Percentiles rank a stretch among this genome's conserved stretches.
These are phyloP conservation scores for Iberis pinnata DNA, from an alignment of 345 rosid genomes.

Conservation along the genomic window DNA sequence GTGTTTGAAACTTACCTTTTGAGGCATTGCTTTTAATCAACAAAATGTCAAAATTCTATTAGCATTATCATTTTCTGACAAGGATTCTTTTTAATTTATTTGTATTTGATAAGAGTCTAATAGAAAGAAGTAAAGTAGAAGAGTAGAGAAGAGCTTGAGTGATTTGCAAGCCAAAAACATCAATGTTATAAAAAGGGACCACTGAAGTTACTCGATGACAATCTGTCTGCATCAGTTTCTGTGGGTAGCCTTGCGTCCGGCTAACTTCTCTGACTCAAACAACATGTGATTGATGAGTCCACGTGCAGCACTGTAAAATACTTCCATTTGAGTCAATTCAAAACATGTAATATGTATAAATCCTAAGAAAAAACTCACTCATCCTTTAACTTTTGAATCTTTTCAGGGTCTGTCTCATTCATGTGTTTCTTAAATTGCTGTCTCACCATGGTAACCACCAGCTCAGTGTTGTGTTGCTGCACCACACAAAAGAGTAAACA, in stretches of 20 bases:
- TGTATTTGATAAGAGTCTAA: too few relatives aligned
- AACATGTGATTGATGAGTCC: constrained; percentile 93
- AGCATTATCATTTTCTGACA: too few relatives aligned
- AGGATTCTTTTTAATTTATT: too few relatives aligned
- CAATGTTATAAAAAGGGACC: too few relatives aligned
- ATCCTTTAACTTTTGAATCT: constrained; percentile 82
- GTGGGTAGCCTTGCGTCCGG: constrained; percentile 72
- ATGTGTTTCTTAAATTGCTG: constrained; percentile 77
- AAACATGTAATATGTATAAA: too few relatives aligned
- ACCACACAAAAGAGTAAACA: constrained; percentile 13
- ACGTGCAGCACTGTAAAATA: constrained; percentile 72
- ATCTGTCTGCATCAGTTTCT: constrained; percentile 30
- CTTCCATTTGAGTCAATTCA: neutral
- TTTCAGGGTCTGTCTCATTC: constrained; percentile 81
- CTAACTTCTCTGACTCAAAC: constrained; percentile 64
- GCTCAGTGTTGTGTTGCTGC: constrained; percentile 85
- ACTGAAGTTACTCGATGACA: too few relatives aligned
- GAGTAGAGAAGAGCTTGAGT: too few relatives aligned
- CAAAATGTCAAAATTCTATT: too few relatives aligned
- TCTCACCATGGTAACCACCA: constrained; percentile 74
- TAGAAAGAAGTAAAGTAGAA: too few relatives aligned
- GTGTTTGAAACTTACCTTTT: too few relatives aligned
- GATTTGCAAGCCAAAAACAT: too few relatives aligned
- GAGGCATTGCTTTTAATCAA: too few relatives aligned
- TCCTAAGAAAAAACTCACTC: constrained; percentile 80